These are phyloP conservation scores for Candida nonsorbophila DNA, from an alignment of 805 yeast species.

Conservation along the genomic window DNA sequence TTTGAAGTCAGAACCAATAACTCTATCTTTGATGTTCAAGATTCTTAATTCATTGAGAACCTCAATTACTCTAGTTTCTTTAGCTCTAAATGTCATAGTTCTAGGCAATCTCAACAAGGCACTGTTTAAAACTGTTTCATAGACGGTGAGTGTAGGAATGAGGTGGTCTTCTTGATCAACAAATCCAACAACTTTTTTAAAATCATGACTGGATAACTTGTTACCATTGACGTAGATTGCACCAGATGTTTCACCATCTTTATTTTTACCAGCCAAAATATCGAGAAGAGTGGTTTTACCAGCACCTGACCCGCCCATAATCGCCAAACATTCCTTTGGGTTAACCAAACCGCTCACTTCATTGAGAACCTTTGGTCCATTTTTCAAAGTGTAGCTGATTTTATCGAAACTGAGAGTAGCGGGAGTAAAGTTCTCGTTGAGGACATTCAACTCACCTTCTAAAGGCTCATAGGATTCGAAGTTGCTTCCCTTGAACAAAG, in stretches of 20 bases:
- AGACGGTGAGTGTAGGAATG: conserved; percentile 90
- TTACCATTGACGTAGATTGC: conserved; percentile 73
- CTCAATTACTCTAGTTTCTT: conserved; percentile 75
- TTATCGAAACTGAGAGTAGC: conserved; percentile 73
- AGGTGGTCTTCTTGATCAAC: conserved; percentile 94
- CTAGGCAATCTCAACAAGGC: conserved; percentile 85
- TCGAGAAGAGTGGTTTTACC: conserved; percentile 94
- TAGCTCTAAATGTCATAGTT: conserved; percentile 66
- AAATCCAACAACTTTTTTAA: conserved; percentile 75
- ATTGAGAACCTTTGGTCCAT: conserved; percentile 51
- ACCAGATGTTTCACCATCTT: conserved; percentile 70
- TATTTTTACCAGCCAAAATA: conserved; percentile 83
- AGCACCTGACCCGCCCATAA: conserved; percentile 99
- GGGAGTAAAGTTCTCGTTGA: conserved; percentile 54
- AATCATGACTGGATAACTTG: conserved; percentile 35
- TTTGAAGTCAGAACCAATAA: conserved; percentile 83
- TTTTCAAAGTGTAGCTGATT: conserved; percentile 51
- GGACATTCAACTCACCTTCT: conserved; percentile 28
- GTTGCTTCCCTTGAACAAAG: conserved; percentile 42
- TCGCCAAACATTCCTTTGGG: conserved; percentile 88
- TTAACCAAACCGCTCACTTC: conserved; percentile 69
- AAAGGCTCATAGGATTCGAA: conserved; percentile 28
- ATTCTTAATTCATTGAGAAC: conserved; percentile 84
- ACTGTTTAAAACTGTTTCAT: conserved; percentile 89
- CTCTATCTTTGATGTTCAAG: conserved; percentile 70